Conservation (phyloP, 306 rosid species). For the Chamaecrista fasciculata region DNA sequence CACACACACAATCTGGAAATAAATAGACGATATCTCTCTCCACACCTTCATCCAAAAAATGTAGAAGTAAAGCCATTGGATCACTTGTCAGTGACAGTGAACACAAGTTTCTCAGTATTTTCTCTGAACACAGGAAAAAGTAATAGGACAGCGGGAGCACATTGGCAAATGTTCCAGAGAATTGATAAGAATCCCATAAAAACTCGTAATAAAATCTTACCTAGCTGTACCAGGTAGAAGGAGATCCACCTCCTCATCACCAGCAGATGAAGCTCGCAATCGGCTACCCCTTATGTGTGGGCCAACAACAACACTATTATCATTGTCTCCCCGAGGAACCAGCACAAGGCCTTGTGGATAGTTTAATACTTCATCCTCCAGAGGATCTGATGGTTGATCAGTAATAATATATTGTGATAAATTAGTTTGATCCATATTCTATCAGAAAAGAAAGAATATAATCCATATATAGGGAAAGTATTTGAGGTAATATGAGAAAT, state of each 20-base stretch:
- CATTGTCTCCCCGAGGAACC: conserved; percentile 80
- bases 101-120: not conserved
- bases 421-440: conserved; percentile 25
- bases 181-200: not conserved
- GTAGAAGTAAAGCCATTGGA: conserved; percentile 1
- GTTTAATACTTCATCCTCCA: conserved; percentile 70
- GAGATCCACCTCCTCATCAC: conserved; percentile 94
- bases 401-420: conserved; percentile 10
- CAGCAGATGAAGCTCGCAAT: conserved; percentile 94
- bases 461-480: not conserved
- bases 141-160: not conserved
- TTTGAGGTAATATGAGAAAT: not conserved
- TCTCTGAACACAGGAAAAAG: not conserved
- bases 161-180: not conserved
- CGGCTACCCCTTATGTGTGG: conserved; percentile 94
- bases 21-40: conserved; percentile 12
- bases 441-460: conserved; percentile 19
- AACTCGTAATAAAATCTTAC: conserved; percentile 41
- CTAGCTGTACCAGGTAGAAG: conserved; percentile 98
- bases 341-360: conserved; percentile 96
- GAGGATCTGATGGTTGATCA: conserved; percentile 63
- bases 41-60: not conserved
- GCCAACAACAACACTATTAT: conserved; percentile 74
- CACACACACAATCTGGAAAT: not conserved
- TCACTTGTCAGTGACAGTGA: not conserved